Conservation (phyloP, 192 early-diverging fungal genomes). For the Funneliformis mosseae region DNA sequence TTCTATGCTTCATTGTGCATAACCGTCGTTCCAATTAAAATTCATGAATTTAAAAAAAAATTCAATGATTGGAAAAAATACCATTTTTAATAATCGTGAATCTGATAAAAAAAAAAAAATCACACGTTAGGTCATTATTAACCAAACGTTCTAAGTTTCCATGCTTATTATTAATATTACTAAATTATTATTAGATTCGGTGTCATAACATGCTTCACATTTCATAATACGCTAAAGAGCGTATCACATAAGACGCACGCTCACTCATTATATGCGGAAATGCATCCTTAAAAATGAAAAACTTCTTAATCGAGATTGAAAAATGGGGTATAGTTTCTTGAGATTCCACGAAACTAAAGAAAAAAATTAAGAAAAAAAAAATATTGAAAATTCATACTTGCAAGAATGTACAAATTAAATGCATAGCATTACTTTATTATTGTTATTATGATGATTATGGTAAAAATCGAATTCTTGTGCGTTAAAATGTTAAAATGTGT, state of each 20-base stretch:
- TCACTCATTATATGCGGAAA: not conserved
- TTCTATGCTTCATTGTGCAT: not conserved
- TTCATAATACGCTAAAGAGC: not conserved
- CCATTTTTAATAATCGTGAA: not conserved
- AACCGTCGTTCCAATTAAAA: not conserved
- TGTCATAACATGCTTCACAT: too few relatives aligned
- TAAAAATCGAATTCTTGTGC: not conserved
- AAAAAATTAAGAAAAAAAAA: not conserved
- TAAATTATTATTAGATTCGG: too few relatives aligned
- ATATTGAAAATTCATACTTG: not conserved
- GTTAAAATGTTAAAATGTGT: not conserved
- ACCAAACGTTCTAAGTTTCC: too few relatives aligned
- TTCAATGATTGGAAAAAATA: not conserved
- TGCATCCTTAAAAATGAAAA: too few relatives aligned
- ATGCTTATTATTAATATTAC: too few relatives aligned
- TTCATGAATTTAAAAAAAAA: not conserved
- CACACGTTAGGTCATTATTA: not conserved
- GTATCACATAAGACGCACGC: not conserved
- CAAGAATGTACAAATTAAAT: not conserved
- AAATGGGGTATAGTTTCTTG: not conserved
- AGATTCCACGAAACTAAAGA: not conserved
- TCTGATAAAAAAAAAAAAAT: not conserved
- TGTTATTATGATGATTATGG: not conserved
- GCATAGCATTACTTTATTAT: not conserved
- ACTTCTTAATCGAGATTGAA: not conserved